A percentile compares a stretch with the other conserved stretches of the same genome.
phyloP scores from a whole-genome alignment of 176 grass and related monocot species.

The barley (Hordeum vulgare) region DNA sequence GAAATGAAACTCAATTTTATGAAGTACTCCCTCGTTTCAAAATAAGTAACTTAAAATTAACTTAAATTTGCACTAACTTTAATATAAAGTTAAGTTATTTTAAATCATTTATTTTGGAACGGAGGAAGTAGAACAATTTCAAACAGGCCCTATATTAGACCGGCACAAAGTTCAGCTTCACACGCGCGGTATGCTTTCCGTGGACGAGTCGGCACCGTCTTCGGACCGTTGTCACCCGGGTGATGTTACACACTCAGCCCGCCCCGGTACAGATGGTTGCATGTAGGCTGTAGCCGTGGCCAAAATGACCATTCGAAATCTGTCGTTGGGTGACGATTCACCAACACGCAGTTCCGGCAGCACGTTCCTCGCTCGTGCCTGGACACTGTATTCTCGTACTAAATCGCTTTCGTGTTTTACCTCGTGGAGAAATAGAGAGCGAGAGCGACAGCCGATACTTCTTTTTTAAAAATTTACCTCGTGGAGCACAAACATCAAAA shows the following conservation, averaged over 20 bases:
- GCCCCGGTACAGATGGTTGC: neutral
- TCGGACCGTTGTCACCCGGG: neutral
- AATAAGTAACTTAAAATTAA: too few relatives aligned
- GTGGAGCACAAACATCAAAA: too few relatives aligned
- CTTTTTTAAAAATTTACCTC: too few relatives aligned
- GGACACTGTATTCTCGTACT: neutral
- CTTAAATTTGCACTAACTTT: too few relatives aligned
- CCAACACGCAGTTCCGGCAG: neutral
- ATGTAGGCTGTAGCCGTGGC: neutral
- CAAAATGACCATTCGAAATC: neutral
- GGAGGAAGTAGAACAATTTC: too few relatives aligned
- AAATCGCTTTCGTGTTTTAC: neutral
- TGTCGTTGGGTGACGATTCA: neutral
- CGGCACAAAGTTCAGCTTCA: neutral
- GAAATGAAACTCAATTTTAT: too few relatives aligned
- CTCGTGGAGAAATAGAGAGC: neutral
- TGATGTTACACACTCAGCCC: neutral
- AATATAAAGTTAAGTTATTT: too few relatives aligned
- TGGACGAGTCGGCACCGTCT: neutral
- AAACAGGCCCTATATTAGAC: too few relatives aligned
- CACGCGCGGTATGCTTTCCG: neutral
- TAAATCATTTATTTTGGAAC: too few relatives aligned
- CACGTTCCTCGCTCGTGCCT: neutral
- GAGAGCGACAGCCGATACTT: neutral
- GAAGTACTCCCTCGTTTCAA: too few relatives aligned